A percentile compares a stretch with the other conserved stretches of the same genome.
phyloP scores from a whole-genome alignment of 768 basidiomycete species.

The Galerina marginata region DNA sequence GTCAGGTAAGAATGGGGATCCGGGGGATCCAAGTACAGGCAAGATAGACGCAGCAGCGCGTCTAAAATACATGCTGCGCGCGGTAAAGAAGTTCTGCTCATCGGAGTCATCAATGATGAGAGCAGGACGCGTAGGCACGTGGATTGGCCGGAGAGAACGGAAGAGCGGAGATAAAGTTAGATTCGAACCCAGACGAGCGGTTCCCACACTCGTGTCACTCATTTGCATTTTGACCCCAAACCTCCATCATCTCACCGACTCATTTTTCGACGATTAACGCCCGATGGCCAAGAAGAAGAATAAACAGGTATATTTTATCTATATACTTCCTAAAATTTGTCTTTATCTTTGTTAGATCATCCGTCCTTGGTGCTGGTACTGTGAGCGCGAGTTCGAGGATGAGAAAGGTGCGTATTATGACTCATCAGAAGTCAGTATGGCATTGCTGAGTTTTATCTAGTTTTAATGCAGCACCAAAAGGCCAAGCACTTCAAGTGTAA shows the following conservation, averaged over 20 bases:
- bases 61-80: too few relatives aligned
- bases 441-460: slow-evolving; percentile 42
- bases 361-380: slow-evolving; percentile 99
- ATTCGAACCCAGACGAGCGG: slow-evolving; percentile 8
- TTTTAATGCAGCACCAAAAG: slow-evolving; percentile 99
- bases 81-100: too few relatives aligned
- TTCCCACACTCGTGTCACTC: slow-evolving; percentile 17
- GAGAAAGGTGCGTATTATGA: slow-evolving; percentile 78
- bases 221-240: slow-evolving; percentile 13
- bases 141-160: too few relatives aligned
- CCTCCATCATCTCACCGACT: slow-evolving; percentile 2
- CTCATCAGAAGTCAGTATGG: background rate
- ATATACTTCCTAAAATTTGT: too few relatives aligned
- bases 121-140: too few relatives aligned
- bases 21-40: too few relatives aligned
- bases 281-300: slow-evolving; percentile 66
- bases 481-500: slow-evolving; percentile 99
- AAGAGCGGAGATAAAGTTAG: background rate
- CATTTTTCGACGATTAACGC: background rate
- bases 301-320: slow-evolving; percentile 47
- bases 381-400: slow-evolving; percentile 99
- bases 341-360: slow-evolving; percentile 57
- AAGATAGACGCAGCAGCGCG: too few relatives aligned
- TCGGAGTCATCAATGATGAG: too few relatives aligned
- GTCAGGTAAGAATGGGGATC: too few relatives aligned